Evolutionary conservation across 306 rosid genomes (phyloP), one percentile per base, ranked within the genome.

Genomic region (Trifolium repens): DNA sequence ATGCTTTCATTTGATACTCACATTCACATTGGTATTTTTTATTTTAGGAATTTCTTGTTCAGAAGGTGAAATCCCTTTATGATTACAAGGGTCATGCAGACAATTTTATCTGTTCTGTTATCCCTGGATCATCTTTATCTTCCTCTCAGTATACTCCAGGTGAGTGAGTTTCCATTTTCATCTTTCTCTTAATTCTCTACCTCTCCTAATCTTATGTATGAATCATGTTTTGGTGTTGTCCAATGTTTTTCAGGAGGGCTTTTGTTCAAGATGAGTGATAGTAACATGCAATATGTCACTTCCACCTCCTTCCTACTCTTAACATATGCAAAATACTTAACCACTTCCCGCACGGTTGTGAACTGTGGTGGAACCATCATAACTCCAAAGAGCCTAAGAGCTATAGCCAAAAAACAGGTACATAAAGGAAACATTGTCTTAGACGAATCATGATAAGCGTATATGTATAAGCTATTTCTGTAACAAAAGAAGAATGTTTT

Each of bases 1-100:
- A 9, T 17, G 44, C 62, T 54, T n/a, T 71, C 58, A 0, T 16
- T 42, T 47, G 7, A 47, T 47, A 47, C 67, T 55, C 9, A 37
- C 1, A 9, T 4, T 70, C 9, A 37, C 1, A 9, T 4, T 70
- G 49, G 30, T 61, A 58, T 7, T n/a, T n/a, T 46, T 71, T n/a
- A 10, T 69, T 49, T 61, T 82, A 93, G 98, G 96, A 91, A 60
- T 94, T 94, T 82, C 89, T 94, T 8, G 89, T 94, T 62, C 94
- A 84, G 13, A 91, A 76, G 77, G 74, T 91, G 34, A 79, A 80
- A 68, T 64, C 96, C 10, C 90, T 94, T 26, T 96, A 90, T 67
- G 98, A 93, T 37, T 94, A 91, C 85, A 94, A 94, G 73, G 92
- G 92, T n/a, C 96, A 91, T 52, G 91, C 98, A 0, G 97, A 94